Evolutionary conservation across 345 rosid species (phyloP).

Genomic region (Pugionium cornutum): DNA sequence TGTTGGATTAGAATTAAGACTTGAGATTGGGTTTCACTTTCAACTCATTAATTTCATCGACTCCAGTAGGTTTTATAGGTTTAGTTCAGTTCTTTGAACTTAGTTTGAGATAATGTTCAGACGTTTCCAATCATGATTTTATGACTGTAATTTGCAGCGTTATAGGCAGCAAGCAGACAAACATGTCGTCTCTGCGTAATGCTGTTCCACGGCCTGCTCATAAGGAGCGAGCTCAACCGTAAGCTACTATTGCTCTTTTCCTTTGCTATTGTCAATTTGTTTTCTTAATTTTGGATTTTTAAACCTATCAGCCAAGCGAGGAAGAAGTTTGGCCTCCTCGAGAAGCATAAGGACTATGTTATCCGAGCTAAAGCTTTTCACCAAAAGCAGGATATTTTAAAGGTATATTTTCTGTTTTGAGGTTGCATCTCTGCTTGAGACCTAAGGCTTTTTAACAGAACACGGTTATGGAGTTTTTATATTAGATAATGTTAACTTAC

Average conservation of each 20-base stretch:
- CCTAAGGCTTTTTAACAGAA: neutral
- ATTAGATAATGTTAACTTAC: neutral
- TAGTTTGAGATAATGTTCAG: neutral
- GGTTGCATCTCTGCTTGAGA: neutral
- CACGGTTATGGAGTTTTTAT: neutral
- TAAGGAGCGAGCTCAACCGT: slow-evolving; percentile 93
- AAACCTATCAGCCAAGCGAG: slow-evolving; percentile 52
- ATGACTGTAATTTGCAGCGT: slow-evolving; percentile 29
- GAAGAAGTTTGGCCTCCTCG: slow-evolving; percentile 76
- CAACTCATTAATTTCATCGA: neutral
- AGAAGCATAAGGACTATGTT: slow-evolving; percentile 92
- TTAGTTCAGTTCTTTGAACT: neutral
- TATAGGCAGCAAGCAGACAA: slow-evolving; percentile 37
- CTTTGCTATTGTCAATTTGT: neutral
- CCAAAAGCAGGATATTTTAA: slow-evolving; percentile 62
- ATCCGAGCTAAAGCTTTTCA: slow-evolving; percentile 73
- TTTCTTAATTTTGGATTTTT: neutral
- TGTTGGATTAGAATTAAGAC: neutral
- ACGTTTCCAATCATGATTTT: neutral
- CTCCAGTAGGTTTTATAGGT: neutral
- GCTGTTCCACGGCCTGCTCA: slow-evolving; percentile 68
- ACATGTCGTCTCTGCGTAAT: slow-evolving; percentile 79
- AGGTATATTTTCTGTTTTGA: slow-evolving; percentile 35
- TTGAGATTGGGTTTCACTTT: neutral
- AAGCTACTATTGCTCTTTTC: slow-evolving; percentile 36